These are phyloP conservation scores for Scenedesmus sp. DNA, from an alignment of 163 green algal species.

Conservation along the genomic window DNA sequence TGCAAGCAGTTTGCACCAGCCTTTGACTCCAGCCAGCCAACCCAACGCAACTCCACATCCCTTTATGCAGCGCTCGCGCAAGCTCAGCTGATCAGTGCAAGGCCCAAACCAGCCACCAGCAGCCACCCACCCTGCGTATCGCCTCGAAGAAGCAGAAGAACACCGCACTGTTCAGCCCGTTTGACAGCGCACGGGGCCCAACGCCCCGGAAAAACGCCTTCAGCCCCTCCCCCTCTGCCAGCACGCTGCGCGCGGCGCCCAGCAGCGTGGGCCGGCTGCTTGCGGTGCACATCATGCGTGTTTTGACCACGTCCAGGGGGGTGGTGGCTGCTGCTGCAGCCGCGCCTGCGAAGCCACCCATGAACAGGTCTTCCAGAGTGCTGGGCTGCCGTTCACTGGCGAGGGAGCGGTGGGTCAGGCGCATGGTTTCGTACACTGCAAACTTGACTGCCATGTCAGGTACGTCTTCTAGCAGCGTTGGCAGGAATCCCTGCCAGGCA, in stretches of 20 bases:
- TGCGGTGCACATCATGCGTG: slow-evolving; percentile 90
- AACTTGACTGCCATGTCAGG: slow-evolving; percentile 97
- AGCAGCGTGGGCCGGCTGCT: slow-evolving; percentile 72
- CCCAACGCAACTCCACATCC: neutral
- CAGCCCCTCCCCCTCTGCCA: slow-evolving; percentile 62
- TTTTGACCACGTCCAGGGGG: slow-evolving; percentile 93
- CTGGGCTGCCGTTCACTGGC: slow-evolving; percentile 30
- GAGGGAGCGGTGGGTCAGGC: slow-evolving; percentile 56
- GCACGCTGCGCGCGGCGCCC: slow-evolving; percentile 63
- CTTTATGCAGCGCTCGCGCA: no score
- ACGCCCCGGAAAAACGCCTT: slow-evolving; percentile 85
- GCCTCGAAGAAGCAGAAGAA: slow-evolving; percentile 95
- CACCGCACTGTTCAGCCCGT: slow-evolving; percentile 93
- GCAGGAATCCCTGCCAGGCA: slow-evolving; percentile 83
- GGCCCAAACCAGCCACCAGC: neutral
- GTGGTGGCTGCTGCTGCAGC: slow-evolving; percentile 91
- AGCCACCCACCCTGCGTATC: slow-evolving; percentile 48
- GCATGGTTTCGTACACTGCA: slow-evolving; percentile 91
- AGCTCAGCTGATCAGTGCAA: neutral
- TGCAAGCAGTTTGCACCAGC: neutral
- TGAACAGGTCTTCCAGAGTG: slow-evolving; percentile 85
- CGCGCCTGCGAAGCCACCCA: slow-evolving; percentile 85
- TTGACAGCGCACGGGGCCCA: slow-evolving; percentile 84
- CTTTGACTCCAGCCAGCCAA: neutral
- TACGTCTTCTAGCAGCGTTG: slow-evolving; percentile 92